A percentile compares a stretch with the other conserved stretches of the same genome.
Evolutionary conservation across 2,329 filamentous ascomycete species (phyloP).

Genomic region (Ceratocystis harringtonii): DNA sequence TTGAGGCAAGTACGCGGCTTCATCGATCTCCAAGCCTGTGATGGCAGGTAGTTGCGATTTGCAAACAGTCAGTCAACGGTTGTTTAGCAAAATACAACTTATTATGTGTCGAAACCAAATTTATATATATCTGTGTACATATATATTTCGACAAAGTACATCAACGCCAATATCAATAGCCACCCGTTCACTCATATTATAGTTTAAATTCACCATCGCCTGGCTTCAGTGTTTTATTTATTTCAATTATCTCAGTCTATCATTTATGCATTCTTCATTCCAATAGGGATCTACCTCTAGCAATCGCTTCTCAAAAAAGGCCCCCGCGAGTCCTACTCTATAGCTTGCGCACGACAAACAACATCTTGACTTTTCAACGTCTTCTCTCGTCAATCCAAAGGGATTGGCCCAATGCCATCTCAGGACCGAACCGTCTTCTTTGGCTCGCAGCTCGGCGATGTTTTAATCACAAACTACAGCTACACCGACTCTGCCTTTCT

Average conservation of each 20-base stretch:
- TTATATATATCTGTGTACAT: too few relatives aligned
- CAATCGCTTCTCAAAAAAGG: too few relatives aligned
- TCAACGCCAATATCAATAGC: too few relatives aligned
- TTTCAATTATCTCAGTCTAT: not conserved
- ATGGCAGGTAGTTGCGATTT: too few relatives aligned
- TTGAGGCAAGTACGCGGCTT: too few relatives aligned
- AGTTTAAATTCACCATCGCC: not conserved
- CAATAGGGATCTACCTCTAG: not conserved
- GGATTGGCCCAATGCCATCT: not conserved
- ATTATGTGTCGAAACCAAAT: not conserved
- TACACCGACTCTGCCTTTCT: conserved; percentile 43
- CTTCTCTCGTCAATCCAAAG: not conserved
- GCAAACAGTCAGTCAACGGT: too few relatives aligned
- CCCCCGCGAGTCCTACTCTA: too few relatives aligned
- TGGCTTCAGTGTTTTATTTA: not conserved
- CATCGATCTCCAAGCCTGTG: not conserved
- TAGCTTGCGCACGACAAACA: not conserved
- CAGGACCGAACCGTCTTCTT: conserved; percentile 34
- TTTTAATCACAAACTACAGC: conserved; percentile 43
- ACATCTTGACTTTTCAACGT: not conserved
- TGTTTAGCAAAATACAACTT: too few relatives aligned
- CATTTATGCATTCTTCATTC: not conserved
- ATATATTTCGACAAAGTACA: too few relatives aligned
- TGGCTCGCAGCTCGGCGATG: conserved; percentile 42
- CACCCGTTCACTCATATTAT: not conserved